A percentile compares a stretch with the other conserved stretches of the same genome.
phyloP scores from a whole-genome alignment of 371 early-diverging fungal genomes.

The Circinella umbellata region DNA sequence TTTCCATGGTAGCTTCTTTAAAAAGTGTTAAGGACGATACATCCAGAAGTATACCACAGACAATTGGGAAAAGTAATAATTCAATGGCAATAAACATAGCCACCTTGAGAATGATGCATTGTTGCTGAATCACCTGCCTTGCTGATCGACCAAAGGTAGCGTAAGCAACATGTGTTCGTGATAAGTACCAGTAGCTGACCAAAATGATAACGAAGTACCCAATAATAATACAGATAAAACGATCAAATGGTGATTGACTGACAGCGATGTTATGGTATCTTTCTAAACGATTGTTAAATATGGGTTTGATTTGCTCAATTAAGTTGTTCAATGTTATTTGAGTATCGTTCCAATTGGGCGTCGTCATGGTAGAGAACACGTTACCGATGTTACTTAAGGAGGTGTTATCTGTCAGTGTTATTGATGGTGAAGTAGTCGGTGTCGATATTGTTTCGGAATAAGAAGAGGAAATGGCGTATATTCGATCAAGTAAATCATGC shows the following conservation, averaged over 20 bases:
- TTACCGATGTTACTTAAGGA: no score
- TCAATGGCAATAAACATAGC: constrained; percentile 85
- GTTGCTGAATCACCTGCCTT: constrained; percentile 54
- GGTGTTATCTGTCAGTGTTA: no score
- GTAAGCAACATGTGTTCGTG: constrained; percentile 25
- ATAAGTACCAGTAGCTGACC: constrained; percentile 34
- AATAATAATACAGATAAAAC: constrained; percentile 34
- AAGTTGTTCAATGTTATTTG: not conserved
- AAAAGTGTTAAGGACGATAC: constrained; percentile 78
- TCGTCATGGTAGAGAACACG: no score
- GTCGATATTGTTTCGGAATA: no score
- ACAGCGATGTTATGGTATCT: constrained; percentile 32
- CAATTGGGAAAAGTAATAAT: constrained; percentile 84
- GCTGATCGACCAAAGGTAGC: constrained; percentile 45
- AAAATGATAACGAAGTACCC: constrained; percentile 34
- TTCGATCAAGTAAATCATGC: no score
- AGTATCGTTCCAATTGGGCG: constrained; percentile 2
- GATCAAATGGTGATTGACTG: constrained; percentile 31
- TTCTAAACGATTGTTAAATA: not conserved
- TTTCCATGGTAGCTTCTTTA: constrained; percentile 54
- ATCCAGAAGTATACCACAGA: constrained; percentile 84
- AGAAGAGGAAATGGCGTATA: no score
- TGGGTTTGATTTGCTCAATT: not conserved
- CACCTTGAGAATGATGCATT: constrained; percentile 66
- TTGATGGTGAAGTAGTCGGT: no score